Conservation (phyloP, 1,284 basidiomycete genomes). For the Ustilago hordei region DNA sequence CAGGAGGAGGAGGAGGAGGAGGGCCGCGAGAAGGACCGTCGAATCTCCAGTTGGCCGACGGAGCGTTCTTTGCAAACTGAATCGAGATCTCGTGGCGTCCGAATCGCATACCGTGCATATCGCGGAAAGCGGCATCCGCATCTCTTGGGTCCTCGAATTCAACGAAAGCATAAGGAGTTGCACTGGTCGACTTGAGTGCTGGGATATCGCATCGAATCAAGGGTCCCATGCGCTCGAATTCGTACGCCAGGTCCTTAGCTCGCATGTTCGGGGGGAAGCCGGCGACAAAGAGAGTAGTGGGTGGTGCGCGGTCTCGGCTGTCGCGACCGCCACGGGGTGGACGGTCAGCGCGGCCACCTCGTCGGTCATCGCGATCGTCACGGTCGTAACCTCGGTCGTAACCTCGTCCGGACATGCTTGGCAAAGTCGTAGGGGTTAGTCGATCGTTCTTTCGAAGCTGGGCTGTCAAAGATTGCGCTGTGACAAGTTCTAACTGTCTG, state of each 20-base stretch:
- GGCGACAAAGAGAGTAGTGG: constrained; percentile 54
- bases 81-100: constrained; percentile 56
- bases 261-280: constrained; percentile 62
- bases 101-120: constrained; percentile 64
- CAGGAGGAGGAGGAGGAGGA: constrained; percentile 46
- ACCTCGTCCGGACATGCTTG: constrained; percentile 38
- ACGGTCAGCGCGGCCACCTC: constrained; percentile 25
- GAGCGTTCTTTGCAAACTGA: constrained; percentile 64
- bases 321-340: constrained; percentile 18
- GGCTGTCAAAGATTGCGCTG: neutral
- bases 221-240: constrained; percentile 63
- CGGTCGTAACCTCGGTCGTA: constrained; percentile 45
- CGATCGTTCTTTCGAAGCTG: neutral
- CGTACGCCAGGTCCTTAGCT: constrained; percentile 63
- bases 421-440: neutral
- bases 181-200: constrained; percentile 51
- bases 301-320: constrained; percentile 40
- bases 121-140: constrained; percentile 58
- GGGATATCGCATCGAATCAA: constrained; percentile 66
- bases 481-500: no score
- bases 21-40: constrained; percentile 52
- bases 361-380: constrained; percentile 45
- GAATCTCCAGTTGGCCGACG: constrained; percentile 58
- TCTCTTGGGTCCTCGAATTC: constrained; percentile 64
- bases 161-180: constrained; percentile 62